Base-by-base conservation (phyloP, 2,329 filamentous ascomycete species). In the Xylariomycetidae sp. region DNA sequence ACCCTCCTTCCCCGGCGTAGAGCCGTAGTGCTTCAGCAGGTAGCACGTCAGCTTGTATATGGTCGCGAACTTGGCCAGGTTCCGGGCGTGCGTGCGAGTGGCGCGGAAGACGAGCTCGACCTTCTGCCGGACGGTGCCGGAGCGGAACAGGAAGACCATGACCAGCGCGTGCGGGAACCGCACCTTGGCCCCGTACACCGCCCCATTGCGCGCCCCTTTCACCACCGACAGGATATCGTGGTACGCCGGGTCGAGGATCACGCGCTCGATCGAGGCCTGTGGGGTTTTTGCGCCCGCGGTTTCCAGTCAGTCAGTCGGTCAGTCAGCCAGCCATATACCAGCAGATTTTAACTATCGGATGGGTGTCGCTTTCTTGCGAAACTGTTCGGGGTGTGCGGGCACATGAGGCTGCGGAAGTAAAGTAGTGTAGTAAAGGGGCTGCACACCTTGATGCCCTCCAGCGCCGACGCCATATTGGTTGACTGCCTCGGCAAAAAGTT, bases 81-180 rank as follows among this genome's bases (percentile, higher is more conserved):
- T 98, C 43, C 77, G 79, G 38, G 92, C 92, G 63, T 98, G 92
- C 51, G 86, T 88, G 52, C 77, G 78, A 7, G 92, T 98, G 9
- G 92, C 90, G 59, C 84, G 82, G 54, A 90, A 72, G 47, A 98
- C 81, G 33, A 94, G 77, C 36, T 66, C 64, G 44, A 77, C 56
- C 64, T 97, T 97, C 59, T 94, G 78, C 36, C 80, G 80, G 51
- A 95, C 61, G 74, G 85, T 84, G 66, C 90, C 92, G 8, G 84
- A 88, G 49, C 92, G 86, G 70, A 98, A 98, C 48, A 98, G 78
- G 50, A 97, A 85, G 48, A 96, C 88, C 90, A 98, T 98, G 32
- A 98, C 92, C 49, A 98, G 75, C 41, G 92, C 92, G 67, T 98
- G 92, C 45, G 92, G 92, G 67, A 98, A 97, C 45, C 92, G 89